Base-by-base conservation (phyloP, 116 monocot species). In the Cymodocea nodosa region DNA sequence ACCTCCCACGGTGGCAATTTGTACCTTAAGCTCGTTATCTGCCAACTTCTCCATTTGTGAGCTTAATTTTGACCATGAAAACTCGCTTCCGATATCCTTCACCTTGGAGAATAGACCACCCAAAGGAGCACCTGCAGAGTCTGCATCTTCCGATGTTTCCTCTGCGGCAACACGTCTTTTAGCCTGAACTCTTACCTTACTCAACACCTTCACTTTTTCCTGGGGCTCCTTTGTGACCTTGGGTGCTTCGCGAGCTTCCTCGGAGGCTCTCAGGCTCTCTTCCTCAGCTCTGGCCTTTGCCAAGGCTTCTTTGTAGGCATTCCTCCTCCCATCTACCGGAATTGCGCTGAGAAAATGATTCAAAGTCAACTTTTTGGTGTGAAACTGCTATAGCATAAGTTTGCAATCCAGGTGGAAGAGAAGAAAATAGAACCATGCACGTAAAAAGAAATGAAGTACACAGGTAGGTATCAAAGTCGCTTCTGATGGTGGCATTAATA, bases 291-390 rank as follows among this genome's bases (percentile, higher is more conserved):
- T 85, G 19, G 79, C 85, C 66, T 83, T 87, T 9, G 84, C 90
- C 4, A 74, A 0, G 0, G 77, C 75, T 71, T 90, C 90, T 51
- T 74, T 68, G 71, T 87, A 87, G 6, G 80, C 87, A 68, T 83
- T 80, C 64, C 85, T 85, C 74, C 95, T 84, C 51, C 81, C 87
- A 64, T 95, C 95, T 68, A 87, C 82, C 17, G 95, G 90, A 65
- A 95, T 90, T 51, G 83, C 72, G 44, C 95, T 93, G 76, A 12
- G 8, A 35, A 56, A 23, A 57, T 23, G 57, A 15, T 23, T 23
- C 12, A 3, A 13, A 16, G 4, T 53, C n/a, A n/a, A 24, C 4
- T 23, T 57, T 8, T 24, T 25, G 13, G 22, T 23, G 4, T 23
- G 25, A 57, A 23, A 57, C 3, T 13, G 13, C 13, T 3, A 12